Evolutionary conservation across 352 stramenopile genomes (phyloP).

Genomic region (Saprolegnia parasitica): DNA sequence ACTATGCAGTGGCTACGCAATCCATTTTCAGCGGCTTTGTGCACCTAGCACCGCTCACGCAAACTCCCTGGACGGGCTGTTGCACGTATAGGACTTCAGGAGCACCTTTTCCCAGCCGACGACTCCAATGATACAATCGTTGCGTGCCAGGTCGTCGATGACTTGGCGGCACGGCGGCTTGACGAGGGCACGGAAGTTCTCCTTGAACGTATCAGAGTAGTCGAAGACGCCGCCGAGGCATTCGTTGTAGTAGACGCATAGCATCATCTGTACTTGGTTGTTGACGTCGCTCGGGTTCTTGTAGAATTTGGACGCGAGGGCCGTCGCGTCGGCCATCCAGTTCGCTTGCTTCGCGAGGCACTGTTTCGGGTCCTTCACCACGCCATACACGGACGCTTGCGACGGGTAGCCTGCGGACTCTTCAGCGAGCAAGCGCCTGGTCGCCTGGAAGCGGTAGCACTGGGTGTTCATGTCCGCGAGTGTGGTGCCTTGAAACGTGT

Average conservation of each 20-base stretch:
- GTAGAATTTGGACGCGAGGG: neutral
- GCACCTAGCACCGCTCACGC: neutral
- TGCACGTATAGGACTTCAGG: slow-evolving; percentile 37
- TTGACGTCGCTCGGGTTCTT: slow-evolving; percentile 5
- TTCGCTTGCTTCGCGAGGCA: neutral
- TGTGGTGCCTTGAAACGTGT: slow-evolving; percentile 40
- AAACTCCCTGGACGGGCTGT: slow-evolving; percentile 7
- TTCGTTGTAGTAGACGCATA: slow-evolving; percentile 42
- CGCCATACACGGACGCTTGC: neutral
- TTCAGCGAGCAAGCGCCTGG: neutral
- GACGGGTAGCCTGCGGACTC: neutral
- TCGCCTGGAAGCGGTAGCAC: slow-evolving; percentile 32
- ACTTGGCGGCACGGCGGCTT: slow-evolving; percentile 39
- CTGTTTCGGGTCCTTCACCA: neutral
- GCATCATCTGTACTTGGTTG: slow-evolving; percentile 39
- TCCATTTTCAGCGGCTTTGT: too few species aligned
- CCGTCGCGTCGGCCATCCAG: slow-evolving; percentile 1
- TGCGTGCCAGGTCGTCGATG: slow-evolving; percentile 37
- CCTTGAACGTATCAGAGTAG: slow-evolving; percentile 42
- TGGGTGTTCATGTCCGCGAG: slow-evolving; percentile 49
- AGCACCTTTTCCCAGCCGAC: slow-evolving; percentile 69
- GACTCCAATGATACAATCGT: slow-evolving; percentile 54
- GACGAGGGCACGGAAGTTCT: slow-evolving; percentile 32
- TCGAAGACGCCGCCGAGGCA: slow-evolving; percentile 38
- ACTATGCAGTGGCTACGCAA: too few species aligned